phyloP scores from a whole-genome alignment of 1,284 basidiomycete species.

The Peniophora sp. region DNA sequence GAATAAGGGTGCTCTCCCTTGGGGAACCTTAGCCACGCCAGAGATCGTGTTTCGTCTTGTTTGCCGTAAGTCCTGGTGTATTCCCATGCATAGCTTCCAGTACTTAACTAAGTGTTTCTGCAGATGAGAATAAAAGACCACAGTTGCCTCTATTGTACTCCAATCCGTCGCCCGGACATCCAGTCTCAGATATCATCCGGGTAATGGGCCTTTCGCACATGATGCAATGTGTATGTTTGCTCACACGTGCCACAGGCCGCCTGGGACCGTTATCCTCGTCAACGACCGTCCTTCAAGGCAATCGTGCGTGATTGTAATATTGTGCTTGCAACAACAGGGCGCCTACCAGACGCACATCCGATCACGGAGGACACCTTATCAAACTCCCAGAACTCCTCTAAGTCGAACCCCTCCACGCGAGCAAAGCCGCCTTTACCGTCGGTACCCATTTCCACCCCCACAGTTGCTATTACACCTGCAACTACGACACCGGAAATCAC shows the following conservation, averaged over 20 bases:
- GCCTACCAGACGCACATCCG: too few relatives aligned
- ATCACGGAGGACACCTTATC: too few relatives aligned
- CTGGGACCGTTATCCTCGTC: background rate
- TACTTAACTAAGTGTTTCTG: too few relatives aligned
- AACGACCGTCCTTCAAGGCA: background rate
- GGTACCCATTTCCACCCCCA: background rate
- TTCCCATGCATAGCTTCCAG: background rate
- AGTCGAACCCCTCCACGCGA: constrained; percentile 1
- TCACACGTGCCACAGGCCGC: background rate
- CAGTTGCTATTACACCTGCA: background rate
- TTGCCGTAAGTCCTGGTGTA: background rate
- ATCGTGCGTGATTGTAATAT: background rate
- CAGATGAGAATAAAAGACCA: background rate
- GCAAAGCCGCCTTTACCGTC: background rate
- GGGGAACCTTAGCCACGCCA: background rate
- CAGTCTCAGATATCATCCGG: too few relatives aligned
- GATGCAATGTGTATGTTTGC: too few relatives aligned
- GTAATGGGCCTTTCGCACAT: too few relatives aligned
- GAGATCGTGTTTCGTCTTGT: background rate
- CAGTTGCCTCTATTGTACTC: background rate
- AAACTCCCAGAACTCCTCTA: too few relatives aligned
- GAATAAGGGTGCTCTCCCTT: background rate
- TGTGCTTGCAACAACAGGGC: too few relatives aligned
- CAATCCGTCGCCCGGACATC: background rate
- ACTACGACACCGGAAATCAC: background rate